Base-by-base conservation (phyloP, 352 stramenopile species). In the Thraustochytrium striatum region DNA sequence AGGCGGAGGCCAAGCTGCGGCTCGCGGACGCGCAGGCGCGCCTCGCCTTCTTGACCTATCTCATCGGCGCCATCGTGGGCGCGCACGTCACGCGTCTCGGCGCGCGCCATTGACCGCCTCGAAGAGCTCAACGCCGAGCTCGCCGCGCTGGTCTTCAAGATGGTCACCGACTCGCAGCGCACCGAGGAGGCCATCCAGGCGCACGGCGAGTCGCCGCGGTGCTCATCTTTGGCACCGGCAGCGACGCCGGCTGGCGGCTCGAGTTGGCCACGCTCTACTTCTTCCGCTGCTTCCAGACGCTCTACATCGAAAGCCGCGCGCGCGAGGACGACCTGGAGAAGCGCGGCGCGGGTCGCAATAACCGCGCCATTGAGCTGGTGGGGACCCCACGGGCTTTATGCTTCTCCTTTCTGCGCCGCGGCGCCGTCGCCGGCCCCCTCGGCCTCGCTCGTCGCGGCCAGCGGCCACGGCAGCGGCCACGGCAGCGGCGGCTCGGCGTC, bases 231-330 rank as follows among this genome's bases (percentile, higher is more conserved):
- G 65, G 65, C 28, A 61, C 61, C 39, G 65, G 65, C 11, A 75
- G 65, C 65, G 68, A 75, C 36, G 65, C 65, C 3, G 65, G 65
- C 25, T 75, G 65, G 65, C 65, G 65, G 41, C 65, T 75, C 0
- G 65, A 75, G 65, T 43, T 75, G 7, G 65, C 65, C 65, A 75
- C 65, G 44, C 52, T 75, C 21, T 75, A 75, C 52, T 75, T 75
- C 35, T 75, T 75, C 65, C 44, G 65, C 21, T 75, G 65, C 47
- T 75, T 75, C 32, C 65, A 75, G 35, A 75, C 65, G 16, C 41
- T 75, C 16, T 75, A 75, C 65, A 75, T 75, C 30, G 65, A 75
- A 50, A 61, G 41, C 5, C 65, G 65, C 25, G 65, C 65, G 21
- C 44, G 52, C 8, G 65, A 75, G 52, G 65, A 75, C 25, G 65